Conservation (phyloP, 75 land plant species). For the Pinus albicaulis region DNA sequence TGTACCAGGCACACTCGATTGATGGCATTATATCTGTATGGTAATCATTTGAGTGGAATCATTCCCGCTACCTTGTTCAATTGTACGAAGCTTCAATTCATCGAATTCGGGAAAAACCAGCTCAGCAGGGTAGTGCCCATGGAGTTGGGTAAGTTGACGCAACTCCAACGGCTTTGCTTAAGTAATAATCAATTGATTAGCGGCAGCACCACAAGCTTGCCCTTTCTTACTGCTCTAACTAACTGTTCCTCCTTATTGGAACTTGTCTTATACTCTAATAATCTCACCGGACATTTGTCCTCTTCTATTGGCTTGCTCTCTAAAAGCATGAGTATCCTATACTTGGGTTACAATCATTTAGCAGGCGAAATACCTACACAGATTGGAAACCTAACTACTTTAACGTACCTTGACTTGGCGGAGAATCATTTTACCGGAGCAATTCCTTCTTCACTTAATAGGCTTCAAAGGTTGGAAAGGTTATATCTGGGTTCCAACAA, state of each 20-base stretch:
- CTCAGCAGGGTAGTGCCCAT: background rate
- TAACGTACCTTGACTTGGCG: background rate
- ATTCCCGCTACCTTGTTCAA: background rate
- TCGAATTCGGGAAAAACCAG: background rate
- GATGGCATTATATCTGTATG: background rate
- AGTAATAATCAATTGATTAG: background rate
- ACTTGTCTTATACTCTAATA: background rate
- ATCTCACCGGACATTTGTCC: background rate
- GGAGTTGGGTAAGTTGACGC: background rate
- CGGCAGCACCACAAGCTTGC: background rate
- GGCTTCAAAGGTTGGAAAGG: no score
- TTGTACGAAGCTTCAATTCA: background rate
- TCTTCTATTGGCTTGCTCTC: background rate
- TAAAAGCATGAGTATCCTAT: background rate
- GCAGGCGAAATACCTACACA: background rate
- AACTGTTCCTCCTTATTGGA: background rate
- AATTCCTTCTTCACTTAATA: no score
- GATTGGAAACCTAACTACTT: background rate
- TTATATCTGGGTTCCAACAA: background rate
- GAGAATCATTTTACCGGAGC: no score
- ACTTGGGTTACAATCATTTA: background rate
- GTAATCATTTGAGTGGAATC: constrained; percentile 10
- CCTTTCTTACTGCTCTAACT: background rate
- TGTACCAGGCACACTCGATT: background rate
- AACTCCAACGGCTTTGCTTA: background rate